Conservation (phyloP, 257 asterid species). For the Salvia splendens region DNA sequence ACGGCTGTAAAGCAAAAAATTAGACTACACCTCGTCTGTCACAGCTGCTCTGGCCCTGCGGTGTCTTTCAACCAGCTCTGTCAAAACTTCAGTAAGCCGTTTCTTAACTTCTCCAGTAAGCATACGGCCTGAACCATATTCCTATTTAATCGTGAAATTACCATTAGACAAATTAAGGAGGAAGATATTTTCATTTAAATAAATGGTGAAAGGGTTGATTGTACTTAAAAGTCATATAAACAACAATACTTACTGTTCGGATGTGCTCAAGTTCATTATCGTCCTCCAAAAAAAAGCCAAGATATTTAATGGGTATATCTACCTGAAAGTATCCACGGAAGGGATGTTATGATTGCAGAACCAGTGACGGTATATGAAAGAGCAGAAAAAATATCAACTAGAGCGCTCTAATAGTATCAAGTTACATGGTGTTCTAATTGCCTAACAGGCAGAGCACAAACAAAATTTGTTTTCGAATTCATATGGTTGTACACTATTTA, state of each 20-base stretch:
- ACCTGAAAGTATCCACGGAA: slow-evolving; percentile 50
- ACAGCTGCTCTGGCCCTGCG: slow-evolving; percentile 80
- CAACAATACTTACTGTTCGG: slow-evolving; percentile 46
- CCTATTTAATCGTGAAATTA: slow-evolving; percentile 46
- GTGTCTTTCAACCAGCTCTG: slow-evolving; percentile 82
- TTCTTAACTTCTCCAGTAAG: slow-evolving; percentile 91
- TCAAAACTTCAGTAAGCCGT: slow-evolving; percentile 70
- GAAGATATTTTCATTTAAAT: not conserved
- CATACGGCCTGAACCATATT: slow-evolving; percentile 88
- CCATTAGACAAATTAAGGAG: not conserved
- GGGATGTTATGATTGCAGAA: not conserved
- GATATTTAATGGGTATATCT: slow-evolving; percentile 85
- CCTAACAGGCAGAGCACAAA: no score
- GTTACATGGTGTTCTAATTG: no score
- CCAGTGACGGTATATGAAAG: slow-evolving; percentile 9
- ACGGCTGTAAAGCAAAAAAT: no score
- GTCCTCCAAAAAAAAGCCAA: slow-evolving; percentile 91
- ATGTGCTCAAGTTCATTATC: slow-evolving; percentile 77
- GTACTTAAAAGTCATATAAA: not conserved
- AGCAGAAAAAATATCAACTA: not conserved
- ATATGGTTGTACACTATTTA: no score
- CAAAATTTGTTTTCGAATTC: no score
- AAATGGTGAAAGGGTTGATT: not conserved
- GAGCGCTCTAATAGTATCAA: no score
- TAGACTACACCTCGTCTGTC: slow-evolving; percentile 73